Evolutionary conservation across 106 monocot genomes (phyloP).

Genomic region (Cymbidium sinense): DNA sequence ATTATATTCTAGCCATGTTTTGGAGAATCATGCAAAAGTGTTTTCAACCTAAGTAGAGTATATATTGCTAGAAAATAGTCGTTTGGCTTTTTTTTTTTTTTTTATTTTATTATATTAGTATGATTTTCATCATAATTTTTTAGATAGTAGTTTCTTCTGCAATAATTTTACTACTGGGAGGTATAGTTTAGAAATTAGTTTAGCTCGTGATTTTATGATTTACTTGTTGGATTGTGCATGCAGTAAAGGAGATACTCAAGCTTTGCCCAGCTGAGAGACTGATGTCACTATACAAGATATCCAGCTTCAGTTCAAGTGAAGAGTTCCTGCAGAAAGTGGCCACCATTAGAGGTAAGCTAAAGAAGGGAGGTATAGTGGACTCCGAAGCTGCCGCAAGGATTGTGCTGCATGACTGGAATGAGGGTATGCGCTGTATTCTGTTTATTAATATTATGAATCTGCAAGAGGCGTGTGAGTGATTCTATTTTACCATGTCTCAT

Average conservation of each 20-base stretch:
- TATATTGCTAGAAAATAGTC: no score
- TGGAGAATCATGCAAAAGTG: no score
- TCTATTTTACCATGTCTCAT: neutral
- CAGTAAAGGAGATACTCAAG: conserved; percentile 86
- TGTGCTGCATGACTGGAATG: conserved; percentile 98
- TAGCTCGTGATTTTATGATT: neutral
- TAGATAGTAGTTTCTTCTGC: no score
- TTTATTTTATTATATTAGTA: no score
- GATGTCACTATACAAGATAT: conserved; percentile 77
- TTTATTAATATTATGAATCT: neutral
- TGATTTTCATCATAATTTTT: no score
- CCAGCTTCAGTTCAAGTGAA: conserved; percentile 63
- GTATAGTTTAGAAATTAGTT: neutral
- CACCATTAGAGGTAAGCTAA: conserved; percentile 74
- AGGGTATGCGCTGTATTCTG: conserved; percentile 41
- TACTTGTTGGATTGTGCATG: conserved; percentile 1
- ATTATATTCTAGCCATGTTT: no score
- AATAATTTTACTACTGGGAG: no score
- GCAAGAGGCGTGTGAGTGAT: neutral
- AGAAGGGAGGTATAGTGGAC: conserved; percentile 88
- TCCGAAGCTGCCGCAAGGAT: conserved; percentile 88
- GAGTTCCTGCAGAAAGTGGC: conserved; percentile 93
- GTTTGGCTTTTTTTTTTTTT: no score
- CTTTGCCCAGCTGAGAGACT: conserved; percentile 84
- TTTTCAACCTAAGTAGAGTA: no score